phyloP scores from a whole-genome alignment of 345 rosid genomes.

The Sisymbrium irio region DNA sequence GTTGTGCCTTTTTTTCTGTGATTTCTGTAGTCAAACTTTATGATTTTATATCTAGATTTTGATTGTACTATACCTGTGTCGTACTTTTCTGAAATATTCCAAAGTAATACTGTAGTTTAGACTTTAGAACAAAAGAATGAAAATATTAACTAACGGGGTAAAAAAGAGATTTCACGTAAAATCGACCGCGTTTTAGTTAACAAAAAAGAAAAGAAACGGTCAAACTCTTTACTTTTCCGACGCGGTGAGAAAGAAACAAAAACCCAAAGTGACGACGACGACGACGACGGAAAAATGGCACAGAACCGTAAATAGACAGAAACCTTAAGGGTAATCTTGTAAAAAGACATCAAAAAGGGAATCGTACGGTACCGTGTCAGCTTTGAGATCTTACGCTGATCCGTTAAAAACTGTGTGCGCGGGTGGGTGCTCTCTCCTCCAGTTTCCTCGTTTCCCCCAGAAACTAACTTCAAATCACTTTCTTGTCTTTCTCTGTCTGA shows the following conservation, averaged over 20 bases:
- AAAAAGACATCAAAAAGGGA: background rate
- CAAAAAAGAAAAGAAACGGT: constrained; percentile 16
- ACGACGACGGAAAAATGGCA: constrained; percentile 20
- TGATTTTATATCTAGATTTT: too few species aligned
- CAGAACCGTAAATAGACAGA: constrained; percentile 8
- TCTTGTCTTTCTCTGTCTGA: constrained; percentile 29
- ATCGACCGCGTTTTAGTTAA: constrained; percentile 2
- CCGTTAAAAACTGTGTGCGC: constrained; percentile 26
- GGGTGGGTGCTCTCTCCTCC: constrained; percentile 30
- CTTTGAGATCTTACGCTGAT: constrained; percentile 6
- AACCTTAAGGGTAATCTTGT: background rate
- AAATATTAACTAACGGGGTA: background rate
- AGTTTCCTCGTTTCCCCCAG: constrained; percentile 25
- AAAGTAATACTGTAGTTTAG: background rate
- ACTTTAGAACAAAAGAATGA: background rate
- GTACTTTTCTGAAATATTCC: background rate
- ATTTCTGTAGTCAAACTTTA: background rate
- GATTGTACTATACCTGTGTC: background rate
- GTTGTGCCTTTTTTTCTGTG: background rate
- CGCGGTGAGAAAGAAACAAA: constrained; percentile 24
- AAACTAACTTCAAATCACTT: constrained; percentile 17
- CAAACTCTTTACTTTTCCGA: constrained; percentile 27
- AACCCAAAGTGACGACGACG: constrained; percentile 3
- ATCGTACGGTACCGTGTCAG: constrained; percentile 17
- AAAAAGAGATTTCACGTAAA: background rate